Conservation (phyloP, 2,329 filamentous ascomycete species). For the Diplodia intermedia region DNA sequence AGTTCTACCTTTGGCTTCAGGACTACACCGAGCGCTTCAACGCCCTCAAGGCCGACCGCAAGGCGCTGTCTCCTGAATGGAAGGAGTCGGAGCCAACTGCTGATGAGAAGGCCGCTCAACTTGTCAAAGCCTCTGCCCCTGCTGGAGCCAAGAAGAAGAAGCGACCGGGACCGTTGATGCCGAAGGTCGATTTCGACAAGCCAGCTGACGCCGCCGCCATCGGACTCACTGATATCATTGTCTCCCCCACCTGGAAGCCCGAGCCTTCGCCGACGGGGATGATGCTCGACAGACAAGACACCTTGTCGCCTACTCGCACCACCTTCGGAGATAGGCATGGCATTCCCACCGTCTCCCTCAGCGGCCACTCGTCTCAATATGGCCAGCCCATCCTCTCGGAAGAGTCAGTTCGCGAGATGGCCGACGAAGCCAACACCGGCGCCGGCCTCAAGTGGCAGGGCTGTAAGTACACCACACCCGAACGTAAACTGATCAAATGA, state of each 20-base stretch:
- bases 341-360: background rate
- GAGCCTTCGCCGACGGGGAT: background rate
- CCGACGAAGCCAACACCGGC: constrained; percentile 32
- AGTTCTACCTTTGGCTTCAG: constrained; percentile 67
- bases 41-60: constrained; percentile 60
- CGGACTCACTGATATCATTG: constrained; percentile 29
- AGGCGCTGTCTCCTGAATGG: constrained; percentile 73
- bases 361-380: constrained; percentile 3
- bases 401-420: constrained; percentile 31
- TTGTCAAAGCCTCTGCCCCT: constrained; percentile 39
- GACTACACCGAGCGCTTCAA: constrained; percentile 67
- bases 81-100: constrained; percentile 64
- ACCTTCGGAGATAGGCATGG: constrained; percentile 8
- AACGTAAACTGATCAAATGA: background rate
- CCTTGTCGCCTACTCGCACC: background rate
- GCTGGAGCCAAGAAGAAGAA: constrained; percentile 37
- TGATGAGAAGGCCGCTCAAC: constrained; percentile 52
- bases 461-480: constrained; percentile 31
- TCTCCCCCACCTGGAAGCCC: constrained; percentile 10
- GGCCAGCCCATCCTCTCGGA: constrained; percentile 33
- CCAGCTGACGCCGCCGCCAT: constrained; percentile 26
- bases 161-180: constrained; percentile 41
- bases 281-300: background rate
- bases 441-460: constrained; percentile 34
- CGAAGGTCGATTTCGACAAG: constrained; percentile 32